Conservation (phyloP, 768 basidiomycete genomes). For the Mycena crocata region DNA sequence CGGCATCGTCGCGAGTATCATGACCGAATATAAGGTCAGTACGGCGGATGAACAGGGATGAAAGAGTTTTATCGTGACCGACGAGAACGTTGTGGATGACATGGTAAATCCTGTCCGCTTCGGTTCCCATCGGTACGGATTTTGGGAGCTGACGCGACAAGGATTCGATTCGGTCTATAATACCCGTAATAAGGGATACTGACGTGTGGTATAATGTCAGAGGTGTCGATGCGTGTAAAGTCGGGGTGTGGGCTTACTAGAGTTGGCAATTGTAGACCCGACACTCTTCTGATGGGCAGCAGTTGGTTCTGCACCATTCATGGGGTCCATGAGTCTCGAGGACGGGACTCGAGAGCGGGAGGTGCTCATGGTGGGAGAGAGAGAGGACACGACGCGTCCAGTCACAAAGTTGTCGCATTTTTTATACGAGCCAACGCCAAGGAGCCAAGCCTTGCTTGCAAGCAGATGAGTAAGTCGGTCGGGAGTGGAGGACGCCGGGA, state of each 20-base stretch:
- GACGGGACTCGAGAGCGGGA: neutral
- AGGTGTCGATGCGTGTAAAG: neutral
- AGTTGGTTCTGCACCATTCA: neutral
- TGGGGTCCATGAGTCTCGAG: neutral
- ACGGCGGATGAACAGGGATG: neutral
- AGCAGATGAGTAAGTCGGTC: neutral
- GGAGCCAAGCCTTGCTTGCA: neutral
- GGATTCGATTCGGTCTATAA: neutral
- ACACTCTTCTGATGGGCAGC: neutral
- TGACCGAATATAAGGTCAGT: conserved; percentile 8
- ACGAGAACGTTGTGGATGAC: neutral
- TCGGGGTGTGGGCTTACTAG: neutral
- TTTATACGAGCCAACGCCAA: neutral
- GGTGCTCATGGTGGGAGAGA: neutral
- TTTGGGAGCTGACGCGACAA: neutral
- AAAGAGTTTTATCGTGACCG: neutral
- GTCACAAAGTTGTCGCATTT: neutral
- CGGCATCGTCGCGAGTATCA: neutral
- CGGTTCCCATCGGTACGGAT: neutral
- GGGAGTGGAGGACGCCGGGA: neutral
- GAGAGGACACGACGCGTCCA: neutral
- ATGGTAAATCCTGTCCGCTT: neutral
- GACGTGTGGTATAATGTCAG: neutral
- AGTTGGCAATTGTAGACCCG: neutral
- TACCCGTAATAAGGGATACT: neutral